Conservation (phyloP, 768 basidiomycete genomes). For the Tulasnella sp. region DNA sequence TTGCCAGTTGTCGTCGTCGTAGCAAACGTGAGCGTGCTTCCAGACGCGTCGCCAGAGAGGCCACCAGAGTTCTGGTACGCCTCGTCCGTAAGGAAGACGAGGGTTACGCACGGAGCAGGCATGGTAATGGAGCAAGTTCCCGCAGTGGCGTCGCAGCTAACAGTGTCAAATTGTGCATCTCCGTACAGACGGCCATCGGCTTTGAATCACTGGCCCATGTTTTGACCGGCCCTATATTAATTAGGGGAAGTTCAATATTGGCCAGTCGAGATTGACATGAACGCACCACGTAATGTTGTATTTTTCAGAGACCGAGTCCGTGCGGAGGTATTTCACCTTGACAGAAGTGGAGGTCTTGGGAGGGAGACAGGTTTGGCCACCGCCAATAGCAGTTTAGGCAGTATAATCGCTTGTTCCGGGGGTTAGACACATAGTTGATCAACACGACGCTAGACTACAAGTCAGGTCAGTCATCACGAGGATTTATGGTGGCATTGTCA, state of each 20-base stretch:
- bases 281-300: constrained; percentile 16
- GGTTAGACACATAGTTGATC: constrained; percentile 24
- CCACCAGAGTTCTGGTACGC: not conserved
- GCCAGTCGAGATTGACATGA: too few species aligned
- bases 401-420: constrained; percentile 16
- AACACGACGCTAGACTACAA: not conserved
- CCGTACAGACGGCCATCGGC: constrained; percentile 15
- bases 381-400: constrained; percentile 6
- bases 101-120: constrained; percentile 5
- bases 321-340: constrained; percentile 16
- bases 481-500: too few species aligned
- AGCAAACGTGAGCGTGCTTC: constrained; percentile 17
- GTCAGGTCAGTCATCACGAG: too few species aligned
- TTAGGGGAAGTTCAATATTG: not conserved
- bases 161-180: not conserved
- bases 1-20: not conserved
- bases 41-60: not conserved
- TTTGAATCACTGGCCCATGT: constrained; percentile 6
- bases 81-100: constrained; percentile 15
- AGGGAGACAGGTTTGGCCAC: constrained; percentile 3
- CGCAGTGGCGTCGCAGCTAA: constrained; percentile 4
- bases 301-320: constrained; percentile 14
- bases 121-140: not conserved
- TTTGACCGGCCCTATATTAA: constrained; percentile 14
- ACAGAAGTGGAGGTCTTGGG: not conserved